Base-by-base conservation (phyloP, 2,329 filamentous ascomycete species). In the Colletotrichum chlorophyti region DNA sequence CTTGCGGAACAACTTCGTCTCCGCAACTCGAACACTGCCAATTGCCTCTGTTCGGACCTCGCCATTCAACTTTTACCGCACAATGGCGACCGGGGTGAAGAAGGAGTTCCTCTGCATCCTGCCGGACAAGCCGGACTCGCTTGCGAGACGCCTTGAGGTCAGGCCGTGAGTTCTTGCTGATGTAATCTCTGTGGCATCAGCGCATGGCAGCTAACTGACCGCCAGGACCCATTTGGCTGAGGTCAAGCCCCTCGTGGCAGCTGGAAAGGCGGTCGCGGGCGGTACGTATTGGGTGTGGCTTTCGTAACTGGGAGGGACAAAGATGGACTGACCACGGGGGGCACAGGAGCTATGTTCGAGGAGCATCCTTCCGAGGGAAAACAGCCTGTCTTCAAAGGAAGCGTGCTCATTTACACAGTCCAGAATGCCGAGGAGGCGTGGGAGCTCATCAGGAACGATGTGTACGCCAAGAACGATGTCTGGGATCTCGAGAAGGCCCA, bases 401-500 rank as follows among this genome's bases (percentile, higher is more conserved):
- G 55, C 38, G 53, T 49, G 12, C 23, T 59, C 15, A 55, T 59
- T 26, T 59, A 55, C 51, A 55, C 55, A 0, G 55, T 43, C 15
- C 31, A 32, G 24, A 29, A 48, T 15, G 55, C 51, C 43, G 55
- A 59, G 11, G 51, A 66, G 48, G 65, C 65, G 10, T 62, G 58
- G 9, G 40, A 53, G 17, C 52, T 67, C 19, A 64, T 67, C 11
- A 37, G 53, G 19, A 53, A 64, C 1, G 65, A 67, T 3, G 12
- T 64, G 2, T 67, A 67, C 29, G 60, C 64, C 17, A 62, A 46
- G 15, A 60, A 43, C 10, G 65, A 59, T 5, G 65, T 67, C 2
- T 67, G 64, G 63, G 63, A 67, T 42, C 55, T 67, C 2, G 63
- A 63, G 6, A 67, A 67, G 7, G 64, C 35, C 2, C 65, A 67